These are phyloP conservation scores for Schizophyllum amplum DNA, from an alignment of 1,284 basidiomycete genomes.

Conservation along the genomic window DNA sequence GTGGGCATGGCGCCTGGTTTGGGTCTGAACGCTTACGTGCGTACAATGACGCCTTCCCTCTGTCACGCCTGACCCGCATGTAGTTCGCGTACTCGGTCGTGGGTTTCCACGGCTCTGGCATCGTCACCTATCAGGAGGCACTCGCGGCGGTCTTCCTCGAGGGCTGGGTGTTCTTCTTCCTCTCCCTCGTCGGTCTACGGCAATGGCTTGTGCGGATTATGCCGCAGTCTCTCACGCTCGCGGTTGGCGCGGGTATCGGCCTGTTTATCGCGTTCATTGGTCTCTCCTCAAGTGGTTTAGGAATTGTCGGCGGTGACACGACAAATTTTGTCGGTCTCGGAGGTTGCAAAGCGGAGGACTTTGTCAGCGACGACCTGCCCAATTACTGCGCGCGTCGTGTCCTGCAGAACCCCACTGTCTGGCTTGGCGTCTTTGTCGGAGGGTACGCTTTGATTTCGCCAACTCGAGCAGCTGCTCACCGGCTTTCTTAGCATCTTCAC, in stretches of 20 bases:
- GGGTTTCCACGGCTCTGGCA: constrained; percentile 73
- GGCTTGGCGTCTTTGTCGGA: constrained; percentile 85
- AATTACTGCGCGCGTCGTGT: constrained; percentile 64
- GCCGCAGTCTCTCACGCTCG: constrained; percentile 80
- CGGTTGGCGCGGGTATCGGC: constrained; percentile 83
- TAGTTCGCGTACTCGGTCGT: constrained; percentile 87
- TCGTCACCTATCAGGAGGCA: constrained; percentile 73
- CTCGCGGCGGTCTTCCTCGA: constrained; percentile 86
- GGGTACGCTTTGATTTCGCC: constrained; percentile 40
- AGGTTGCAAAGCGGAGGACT: constrained; percentile 59
- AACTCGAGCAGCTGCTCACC: not conserved
- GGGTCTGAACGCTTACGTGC: constrained; percentile 77
- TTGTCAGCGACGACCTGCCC: constrained; percentile 29
- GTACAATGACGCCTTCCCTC: constrained; percentile 18
- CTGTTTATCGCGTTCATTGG: constrained; percentile 80
- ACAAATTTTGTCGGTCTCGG: constrained; percentile 75
- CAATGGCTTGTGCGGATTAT: constrained; percentile 88
- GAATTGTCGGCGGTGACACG: constrained; percentile 70
- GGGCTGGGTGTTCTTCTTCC: constrained; percentile 82
- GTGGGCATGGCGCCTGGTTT: constrained; percentile 77
- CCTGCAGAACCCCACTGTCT: constrained; percentile 70
- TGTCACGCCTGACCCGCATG: not conserved
- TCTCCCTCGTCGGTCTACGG: constrained; percentile 79
- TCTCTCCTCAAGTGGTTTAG: constrained; percentile 58
- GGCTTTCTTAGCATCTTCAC: constrained; percentile 50